A percentile compares a stretch with the other conserved stretches of the same genome.
phyloP scores from a whole-genome alignment of 2,329 filamentous ascomycete species.

The Sporothrix pallida region DNA sequence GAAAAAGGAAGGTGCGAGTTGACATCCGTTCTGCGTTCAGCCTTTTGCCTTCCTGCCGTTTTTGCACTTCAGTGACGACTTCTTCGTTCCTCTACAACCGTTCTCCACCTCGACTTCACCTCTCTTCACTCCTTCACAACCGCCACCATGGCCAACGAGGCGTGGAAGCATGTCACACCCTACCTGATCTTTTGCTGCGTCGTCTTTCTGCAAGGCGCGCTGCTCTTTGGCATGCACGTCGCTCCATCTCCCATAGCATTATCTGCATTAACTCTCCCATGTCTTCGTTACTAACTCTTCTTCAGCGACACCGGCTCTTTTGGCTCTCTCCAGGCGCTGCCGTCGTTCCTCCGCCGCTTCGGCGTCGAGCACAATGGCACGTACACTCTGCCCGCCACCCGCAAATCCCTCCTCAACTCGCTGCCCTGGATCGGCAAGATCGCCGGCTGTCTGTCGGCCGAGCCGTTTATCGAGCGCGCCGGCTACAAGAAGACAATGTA shows the following conservation, averaged over 20 bases:
- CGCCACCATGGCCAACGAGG: conserved; percentile 25
- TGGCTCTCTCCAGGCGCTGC: conserved; percentile 36
- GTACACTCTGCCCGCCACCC: conserved; percentile 29
- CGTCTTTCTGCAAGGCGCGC: conserved; percentile 35
- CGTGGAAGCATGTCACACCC: conserved; percentile 35
- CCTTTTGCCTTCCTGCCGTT: background rate
- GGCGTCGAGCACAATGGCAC: conserved; percentile 30
- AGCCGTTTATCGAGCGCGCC: conserved; percentile 35
- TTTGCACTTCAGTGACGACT: background rate
- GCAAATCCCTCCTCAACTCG: conserved; percentile 36
- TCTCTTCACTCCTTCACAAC: background rate
- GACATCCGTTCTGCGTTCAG: conserved; percentile 3
- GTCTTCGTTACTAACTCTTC: background rate
- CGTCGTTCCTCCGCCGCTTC: conserved; percentile 35
- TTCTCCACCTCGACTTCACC: background rate
- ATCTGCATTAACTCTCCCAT: no score
- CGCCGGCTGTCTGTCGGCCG: conserved; percentile 32
- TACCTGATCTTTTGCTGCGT: conserved; percentile 37
- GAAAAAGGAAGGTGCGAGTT: background rate
- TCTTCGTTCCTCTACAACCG: no score
- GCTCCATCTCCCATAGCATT: background rate
- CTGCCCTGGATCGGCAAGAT: conserved; percentile 38
- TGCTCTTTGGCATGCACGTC: conserved; percentile 38
- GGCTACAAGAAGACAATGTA: conserved; percentile 38
- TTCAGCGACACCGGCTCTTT: conserved; percentile 36